A percentile compares a stretch with the other conserved stretches of the same genome.
Conservation (phyloP, 345 rosid genomes). For the Bretschneidera sinensis region DNA sequence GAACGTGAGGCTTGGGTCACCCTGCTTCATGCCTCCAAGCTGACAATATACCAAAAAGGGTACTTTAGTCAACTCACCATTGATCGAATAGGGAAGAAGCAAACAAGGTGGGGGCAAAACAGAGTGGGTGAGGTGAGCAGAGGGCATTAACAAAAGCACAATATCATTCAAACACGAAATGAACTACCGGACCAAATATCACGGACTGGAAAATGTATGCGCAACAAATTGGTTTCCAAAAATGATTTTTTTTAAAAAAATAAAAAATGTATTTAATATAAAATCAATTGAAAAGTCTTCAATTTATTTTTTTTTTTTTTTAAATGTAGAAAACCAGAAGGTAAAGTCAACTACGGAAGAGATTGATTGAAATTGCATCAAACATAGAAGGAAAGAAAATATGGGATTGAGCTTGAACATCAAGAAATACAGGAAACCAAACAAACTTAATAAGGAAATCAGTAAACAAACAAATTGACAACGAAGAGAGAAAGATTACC, state of each 20-base stretch:
- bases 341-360: background rate
- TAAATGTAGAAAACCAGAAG: background rate
- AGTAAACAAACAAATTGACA: no score
- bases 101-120: background rate
- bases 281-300: no score
- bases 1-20: slow-evolving; percentile 60
- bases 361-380: background rate
- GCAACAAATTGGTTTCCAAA: no score
- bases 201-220: background rate
- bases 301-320: no score
- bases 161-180: slow-evolving; percentile 4
- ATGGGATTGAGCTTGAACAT: background rate
- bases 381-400: no score
- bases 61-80: slow-evolving; percentile 7
- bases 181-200: background rate
- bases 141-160: slow-evolving; percentile 4
- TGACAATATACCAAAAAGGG: slow-evolving; percentile 12
- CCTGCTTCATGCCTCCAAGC: slow-evolving; percentile 76
- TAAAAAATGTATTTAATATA: no score
- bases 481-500: slow-evolving; percentile 3
- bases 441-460: background rate
- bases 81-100: no score
- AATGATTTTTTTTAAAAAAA: no score
- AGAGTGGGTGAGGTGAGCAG: background rate
- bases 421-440: background rate